A percentile compares a stretch with the other conserved stretches of the same genome.
These are phyloP conservation scores for Chaetomiaceae sp. DNA, from an alignment of 2,329 filamentous ascomycete genomes.

Conservation along the genomic window DNA sequence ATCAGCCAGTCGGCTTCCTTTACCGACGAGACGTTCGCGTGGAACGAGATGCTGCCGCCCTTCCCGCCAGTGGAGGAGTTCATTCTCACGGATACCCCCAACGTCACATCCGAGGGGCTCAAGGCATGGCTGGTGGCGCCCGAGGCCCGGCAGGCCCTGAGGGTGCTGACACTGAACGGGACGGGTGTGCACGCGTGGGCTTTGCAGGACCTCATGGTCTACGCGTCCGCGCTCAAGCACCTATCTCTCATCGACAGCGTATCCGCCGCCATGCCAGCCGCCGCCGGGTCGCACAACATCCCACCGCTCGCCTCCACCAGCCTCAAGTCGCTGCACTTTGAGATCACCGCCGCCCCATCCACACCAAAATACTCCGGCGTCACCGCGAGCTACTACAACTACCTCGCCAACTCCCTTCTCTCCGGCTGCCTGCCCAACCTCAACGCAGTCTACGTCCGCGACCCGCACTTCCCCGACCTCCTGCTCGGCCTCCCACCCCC, in stretches of 20 bases:
- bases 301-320: conserved; percentile 64
- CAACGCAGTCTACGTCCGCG: conserved; percentile 76
- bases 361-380: conserved; percentile 54
- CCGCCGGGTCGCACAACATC: conserved; percentile 39
- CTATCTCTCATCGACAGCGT: conserved; percentile 51
- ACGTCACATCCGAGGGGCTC: conserved; percentile 68
- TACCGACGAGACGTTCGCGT: conserved; percentile 70
- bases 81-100: conserved; percentile 64
- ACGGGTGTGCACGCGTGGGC: conserved; percentile 63
- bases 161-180: conserved; percentile 63
- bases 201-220: conserved; percentile 56
- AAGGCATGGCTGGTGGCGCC: conserved; percentile 60
- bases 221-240: conserved; percentile 53
- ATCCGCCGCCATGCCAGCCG: conserved; percentile 45
- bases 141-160: conserved; percentile 56
- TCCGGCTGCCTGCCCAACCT: conserved; percentile 69
- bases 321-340: conserved; percentile 71
- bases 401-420: conserved; percentile 78
- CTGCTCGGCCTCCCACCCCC: conserved; percentile 68
- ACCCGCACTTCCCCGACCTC: conserved; percentile 75
- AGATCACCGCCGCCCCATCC: conserved; percentile 62
- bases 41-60: conserved; percentile 59
- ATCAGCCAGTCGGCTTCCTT: conserved; percentile 65
- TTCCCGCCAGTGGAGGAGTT: conserved; percentile 73
- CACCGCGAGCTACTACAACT: conserved; percentile 69